Base-by-base conservation (phyloP, 2,329 filamentous ascomycete species). In the Diaporthe humulicola region DNA sequence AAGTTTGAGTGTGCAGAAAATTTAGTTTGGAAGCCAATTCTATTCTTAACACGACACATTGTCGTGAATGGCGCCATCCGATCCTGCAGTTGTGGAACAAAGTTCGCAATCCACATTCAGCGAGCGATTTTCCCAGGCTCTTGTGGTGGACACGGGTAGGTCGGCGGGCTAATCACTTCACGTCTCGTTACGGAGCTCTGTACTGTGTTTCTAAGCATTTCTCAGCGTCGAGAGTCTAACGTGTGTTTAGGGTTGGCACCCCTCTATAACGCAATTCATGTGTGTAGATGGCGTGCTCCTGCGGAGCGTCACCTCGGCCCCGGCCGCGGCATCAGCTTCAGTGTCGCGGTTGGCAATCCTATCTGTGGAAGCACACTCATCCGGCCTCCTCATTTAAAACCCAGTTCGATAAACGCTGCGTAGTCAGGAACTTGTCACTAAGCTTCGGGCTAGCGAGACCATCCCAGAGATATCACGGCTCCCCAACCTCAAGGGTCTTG, bases 261-360 rank as follows among this genome's bases (percentile, higher is more conserved):
- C 74, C 74, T 75, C 74, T 25, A 75, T 76, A 76, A 70, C 74
- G 74, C 69, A 76, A 76, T 76, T 38, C 15, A 19, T 19, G n/a
- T 36, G 19, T 48, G 54, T 72, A 58, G 12, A 76, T 76, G 70
- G 74, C 74, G 70, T 72, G 74, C 74, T 73, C 61, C 61, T 17
- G 9, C 61, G 15, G 17, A 54, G 57, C 50, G 42, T 45, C 40
- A 48, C 64, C 45, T 72, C 71, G 52, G 66, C 48, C 30, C 71
- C 74, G 57, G 60, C 52, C 45, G 61, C 64, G 61, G 64, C 45
- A 69, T 42, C 33, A 54, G 45, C 64, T 54, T 25, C n/a, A 2
- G 5, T 30, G n/a, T 30, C 9, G n/a, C 33, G 40, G 22, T 58
- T 66, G 54, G 48, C 61, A 40, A 54, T 60, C 36, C 33, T 30